Conservation (phyloP, 257 asterid genomes). For the Solanum clarkiae region DNA sequence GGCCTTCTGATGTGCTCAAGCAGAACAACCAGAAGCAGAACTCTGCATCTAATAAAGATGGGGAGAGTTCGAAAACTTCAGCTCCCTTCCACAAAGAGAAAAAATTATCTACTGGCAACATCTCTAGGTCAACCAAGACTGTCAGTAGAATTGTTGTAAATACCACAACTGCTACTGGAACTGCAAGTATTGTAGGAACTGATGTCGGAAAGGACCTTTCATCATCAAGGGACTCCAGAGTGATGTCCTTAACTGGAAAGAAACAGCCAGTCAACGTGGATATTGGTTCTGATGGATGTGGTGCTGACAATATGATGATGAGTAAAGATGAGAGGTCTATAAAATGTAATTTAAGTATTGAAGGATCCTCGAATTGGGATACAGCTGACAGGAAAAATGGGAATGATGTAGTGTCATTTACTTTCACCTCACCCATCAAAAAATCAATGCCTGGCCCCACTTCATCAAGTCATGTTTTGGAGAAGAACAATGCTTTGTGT, state of each 20-base stretch:
- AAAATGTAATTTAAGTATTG: conserved; percentile 39
- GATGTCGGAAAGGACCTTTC: conserved; percentile 54
- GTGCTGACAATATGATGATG: conserved; percentile 7
- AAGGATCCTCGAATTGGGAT: conserved; percentile 46
- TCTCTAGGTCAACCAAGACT: conserved; percentile 32
- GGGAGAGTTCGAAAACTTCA: conserved; percentile 26
- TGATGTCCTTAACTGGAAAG: conserved; percentile 33
- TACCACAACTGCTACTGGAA: conserved; percentile 38
- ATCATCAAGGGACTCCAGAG: conserved; percentile 12
- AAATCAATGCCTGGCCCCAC: conserved; percentile 34
- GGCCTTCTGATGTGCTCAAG: conserved; percentile 56
- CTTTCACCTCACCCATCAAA: conserved; percentile 91
- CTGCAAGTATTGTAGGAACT: conserved; percentile 34
- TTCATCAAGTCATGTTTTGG: conserved; percentile 24
- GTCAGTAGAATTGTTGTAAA: conserved; percentile 48
- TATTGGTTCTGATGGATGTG: conserved; percentile 23
- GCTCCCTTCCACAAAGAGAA: conserved; percentile 33
- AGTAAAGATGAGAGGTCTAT: conserved; percentile 38
- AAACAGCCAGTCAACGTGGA: conserved; percentile 21
- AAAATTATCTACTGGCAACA: conserved; percentile 29
- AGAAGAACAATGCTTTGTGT: conserved; percentile 17
- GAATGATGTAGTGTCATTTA: conserved; percentile 83
- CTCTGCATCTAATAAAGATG: conserved; percentile 30
- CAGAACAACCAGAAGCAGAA: conserved; percentile 89
- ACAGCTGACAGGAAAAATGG: conserved; percentile 43